Percentiles rank a stretch among this genome's conserved stretches.
Evolutionary conservation across 805 yeast genomes (phyloP).

Genomic region (Kuraishia hungarica): DNA sequence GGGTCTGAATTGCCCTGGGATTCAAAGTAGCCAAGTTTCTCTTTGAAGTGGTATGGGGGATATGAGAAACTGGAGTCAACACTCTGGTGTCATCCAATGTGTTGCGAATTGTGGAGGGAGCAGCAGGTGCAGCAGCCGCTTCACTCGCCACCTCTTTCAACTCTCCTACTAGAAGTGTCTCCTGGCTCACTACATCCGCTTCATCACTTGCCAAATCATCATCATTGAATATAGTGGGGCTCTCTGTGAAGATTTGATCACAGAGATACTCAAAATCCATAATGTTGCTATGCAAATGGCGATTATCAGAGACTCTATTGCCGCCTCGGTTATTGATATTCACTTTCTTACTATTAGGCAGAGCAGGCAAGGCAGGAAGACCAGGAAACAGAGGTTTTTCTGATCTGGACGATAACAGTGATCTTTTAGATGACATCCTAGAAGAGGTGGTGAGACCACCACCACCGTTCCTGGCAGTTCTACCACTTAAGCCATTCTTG

Average conservation of each 20-base stretch:
- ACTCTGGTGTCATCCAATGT: background rate
- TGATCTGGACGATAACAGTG: background rate
- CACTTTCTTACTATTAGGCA: constrained; percentile 16
- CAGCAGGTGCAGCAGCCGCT: no score
- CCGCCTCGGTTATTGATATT: background rate
- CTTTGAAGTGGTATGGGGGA: background rate
- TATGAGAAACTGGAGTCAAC: background rate
- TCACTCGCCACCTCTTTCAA: no score
- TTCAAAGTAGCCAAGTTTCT: background rate
- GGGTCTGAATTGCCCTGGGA: no score
- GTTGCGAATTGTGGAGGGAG: background rate
- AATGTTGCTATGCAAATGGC: background rate
- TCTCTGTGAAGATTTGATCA: constrained; percentile 3
- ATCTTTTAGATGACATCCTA: background rate
- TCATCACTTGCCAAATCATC: background rate
- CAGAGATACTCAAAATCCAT: constrained; percentile 4
- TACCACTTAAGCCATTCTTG: constrained; percentile 7
- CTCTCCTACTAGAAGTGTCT: background rate
- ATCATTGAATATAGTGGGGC: no score
- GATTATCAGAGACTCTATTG: background rate
- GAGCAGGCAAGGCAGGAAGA: constrained; percentile 16
- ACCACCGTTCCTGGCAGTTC: constrained; percentile 3
- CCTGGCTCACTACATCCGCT: background rate
- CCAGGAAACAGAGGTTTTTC: constrained; percentile 7
- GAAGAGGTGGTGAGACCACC: background rate